These are phyloP conservation scores for Fagopyrum esculentum DNA, from an alignment of 148 eudicot genomes.

Conservation along the genomic window DNA sequence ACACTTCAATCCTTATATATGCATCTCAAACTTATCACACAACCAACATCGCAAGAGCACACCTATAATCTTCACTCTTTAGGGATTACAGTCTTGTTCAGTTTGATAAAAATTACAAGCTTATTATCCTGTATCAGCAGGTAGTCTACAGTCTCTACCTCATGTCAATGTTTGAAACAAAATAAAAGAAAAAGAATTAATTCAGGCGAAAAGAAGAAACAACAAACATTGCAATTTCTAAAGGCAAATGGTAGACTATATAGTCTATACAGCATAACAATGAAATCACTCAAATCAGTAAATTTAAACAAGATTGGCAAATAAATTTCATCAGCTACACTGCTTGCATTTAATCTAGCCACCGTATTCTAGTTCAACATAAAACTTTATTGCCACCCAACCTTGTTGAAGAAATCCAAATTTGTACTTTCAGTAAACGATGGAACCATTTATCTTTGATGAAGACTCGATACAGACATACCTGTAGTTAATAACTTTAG, in stretches of 20 bases:
- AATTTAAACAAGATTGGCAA: neutral
- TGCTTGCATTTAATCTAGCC: neutral
- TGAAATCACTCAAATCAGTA: neutral
- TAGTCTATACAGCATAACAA: neutral
- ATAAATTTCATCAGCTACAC: neutral
- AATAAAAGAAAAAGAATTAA: neutral
- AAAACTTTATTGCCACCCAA: neutral
- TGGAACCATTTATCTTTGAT: neutral
- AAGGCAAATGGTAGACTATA: neutral
- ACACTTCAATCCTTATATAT: neutral
- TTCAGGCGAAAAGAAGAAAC: neutral
- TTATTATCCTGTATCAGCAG: neutral
- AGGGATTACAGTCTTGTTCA: neutral
- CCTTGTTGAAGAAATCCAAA: neutral
- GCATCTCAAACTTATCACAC: constrained; percentile 2
- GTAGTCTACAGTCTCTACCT: neutral
- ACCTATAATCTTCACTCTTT: neutral
- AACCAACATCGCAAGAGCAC: neutral
- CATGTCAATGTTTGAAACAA: neutral
- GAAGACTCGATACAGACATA: constrained; percentile 14
- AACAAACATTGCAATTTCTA: neutral
- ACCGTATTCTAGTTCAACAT: neutral
- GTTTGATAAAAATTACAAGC: neutral
- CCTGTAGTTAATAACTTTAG: constrained; percentile 74
- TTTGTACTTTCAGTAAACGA: constrained; percentile 2